A percentile compares a stretch with the other conserved stretches of the same genome.
phyloP scores from a whole-genome alignment of 164 flowering plant species.

The Chloranthus sessilifolius region DNA sequence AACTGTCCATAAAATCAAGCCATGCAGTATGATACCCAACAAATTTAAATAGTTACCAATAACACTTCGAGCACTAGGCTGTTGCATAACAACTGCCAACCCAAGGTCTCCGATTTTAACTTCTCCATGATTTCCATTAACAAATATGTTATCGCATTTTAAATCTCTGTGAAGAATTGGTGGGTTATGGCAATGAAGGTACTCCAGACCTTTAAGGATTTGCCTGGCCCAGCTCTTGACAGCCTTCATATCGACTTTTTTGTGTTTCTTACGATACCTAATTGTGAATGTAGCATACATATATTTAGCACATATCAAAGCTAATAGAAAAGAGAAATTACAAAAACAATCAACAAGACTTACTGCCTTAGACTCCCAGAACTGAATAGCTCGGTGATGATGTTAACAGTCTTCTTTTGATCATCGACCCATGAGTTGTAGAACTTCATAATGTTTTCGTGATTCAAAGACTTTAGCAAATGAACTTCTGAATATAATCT shows the following conservation, averaged over 20 bases:
- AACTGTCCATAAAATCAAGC: background rate
- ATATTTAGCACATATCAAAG: background rate
- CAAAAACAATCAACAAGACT: constrained; percentile 21
- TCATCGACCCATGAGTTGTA: constrained; percentile 80
- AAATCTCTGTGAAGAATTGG: constrained; percentile 66
- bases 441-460: constrained; percentile 64
- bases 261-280: constrained; percentile 70
- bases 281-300: constrained; percentile 2
- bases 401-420: constrained; percentile 58
- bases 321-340: background rate
- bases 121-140: constrained; percentile 73
- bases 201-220: constrained; percentile 56
- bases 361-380: constrained; percentile 84
- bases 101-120: constrained; percentile 88
- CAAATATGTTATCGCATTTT: constrained; percentile 73
- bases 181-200: constrained; percentile 61
- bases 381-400: constrained; percentile 84
- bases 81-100: constrained; percentile 63
- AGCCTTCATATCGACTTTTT: constrained; percentile 61
- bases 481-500: constrained; percentile 71
- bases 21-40: background rate
- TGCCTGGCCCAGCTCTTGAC: constrained; percentile 83
- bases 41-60: constrained; percentile 38
- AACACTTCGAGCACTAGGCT: constrained; percentile 59
- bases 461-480: constrained; percentile 61